A percentile compares a stretch with the other conserved stretches of the same genome.
Conservation (phyloP, 163 green algal genomes). For the Chloromonas sp. region DNA sequence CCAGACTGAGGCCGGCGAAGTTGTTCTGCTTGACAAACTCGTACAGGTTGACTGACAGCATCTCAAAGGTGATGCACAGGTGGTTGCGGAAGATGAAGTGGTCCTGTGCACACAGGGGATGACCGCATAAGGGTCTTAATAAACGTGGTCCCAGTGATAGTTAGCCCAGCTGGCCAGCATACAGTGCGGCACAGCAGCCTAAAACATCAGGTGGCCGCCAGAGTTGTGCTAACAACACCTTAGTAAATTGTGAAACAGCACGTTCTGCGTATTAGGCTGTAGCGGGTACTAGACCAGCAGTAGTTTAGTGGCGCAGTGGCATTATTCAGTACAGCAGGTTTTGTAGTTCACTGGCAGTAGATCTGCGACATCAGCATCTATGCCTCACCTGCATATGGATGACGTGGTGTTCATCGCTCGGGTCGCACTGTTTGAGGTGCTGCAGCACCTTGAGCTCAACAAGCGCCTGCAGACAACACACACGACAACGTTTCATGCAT, state of each 20-base stretch:
- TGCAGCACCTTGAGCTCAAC: conserved; percentile 82
- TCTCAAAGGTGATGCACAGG: conserved; percentile 89
- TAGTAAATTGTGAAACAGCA: too few species aligned
- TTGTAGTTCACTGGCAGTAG: too few species aligned
- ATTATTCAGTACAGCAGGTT: too few species aligned
- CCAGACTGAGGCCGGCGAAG: conserved; percentile 61
- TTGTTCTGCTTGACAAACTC: conserved; percentile 81
- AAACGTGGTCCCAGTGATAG: too few species aligned
- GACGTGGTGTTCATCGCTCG: conserved; percentile 54
- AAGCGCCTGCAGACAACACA: conserved; percentile 46
- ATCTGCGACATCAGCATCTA: neutral
- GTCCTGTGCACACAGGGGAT: conserved; percentile 25
- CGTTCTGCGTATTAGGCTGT: too few species aligned
- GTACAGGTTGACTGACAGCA: conserved; percentile 88
- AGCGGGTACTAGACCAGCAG: too few species aligned
- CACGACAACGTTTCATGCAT: neutral
- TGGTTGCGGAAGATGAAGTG: conserved; percentile 81
- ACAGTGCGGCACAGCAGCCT: too few species aligned
- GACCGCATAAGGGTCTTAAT: neutral
- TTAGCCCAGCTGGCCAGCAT: too few species aligned
- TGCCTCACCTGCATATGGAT: conserved; percentile 60
- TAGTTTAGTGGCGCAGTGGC: too few species aligned
- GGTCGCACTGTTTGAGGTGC: conserved; percentile 50
- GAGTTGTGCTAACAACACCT: too few species aligned
- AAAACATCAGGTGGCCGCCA: too few species aligned